Evolutionary conservation across 768 basidiomycete genomes (phyloP), one percentile per base, ranked within the genome.

Genomic region (Russula compacta): DNA sequence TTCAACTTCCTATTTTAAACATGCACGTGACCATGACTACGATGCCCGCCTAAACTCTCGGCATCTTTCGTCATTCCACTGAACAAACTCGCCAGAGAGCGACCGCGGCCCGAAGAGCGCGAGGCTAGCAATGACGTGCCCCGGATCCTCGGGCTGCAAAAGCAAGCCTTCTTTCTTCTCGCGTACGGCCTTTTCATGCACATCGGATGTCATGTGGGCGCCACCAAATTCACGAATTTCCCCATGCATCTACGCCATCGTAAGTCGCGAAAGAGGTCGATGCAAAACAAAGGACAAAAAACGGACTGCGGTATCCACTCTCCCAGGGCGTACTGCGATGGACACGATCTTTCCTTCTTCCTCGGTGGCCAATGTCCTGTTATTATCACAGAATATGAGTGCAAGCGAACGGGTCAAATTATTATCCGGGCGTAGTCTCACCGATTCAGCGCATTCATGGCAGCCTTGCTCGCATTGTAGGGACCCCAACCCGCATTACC

Each of bases 401-500:
- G 12, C 12, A 29, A 39, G 46, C 15, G 24, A 9, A 32, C 19
- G 33, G 11, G 10, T 32, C 21, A 1, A 35, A 9, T 43, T 21
- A 14, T 6, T 33, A 32, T 29, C 38, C 32, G 39, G n/a, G 8
- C n/a, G 50, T 35, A 58, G 21, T 40, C 59, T 38, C 33, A 64
- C 64, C 59, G 80, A 73, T 82, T 83, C 47, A 94, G 74, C 14
- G 84, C 85, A 70, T 93, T 94, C 83, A 92, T 77, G 1, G 92
- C 92, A 1, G 95, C 92, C 72, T 98, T 95, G 59, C 81, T 78
- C 11, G 93, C 86, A 63, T 82, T 89, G 71, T 92, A 92, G 0
- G 88, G 81, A 1, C 83, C 91, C 91, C 90, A 95, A 3, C 83
- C 86, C 6, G 82, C 71, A 1, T 72, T 79, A 15, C 79, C 81